phyloP scores from a whole-genome alignment of 2,329 filamentous ascomycete genomes.

The Aspergillus costaricaensis region DNA sequence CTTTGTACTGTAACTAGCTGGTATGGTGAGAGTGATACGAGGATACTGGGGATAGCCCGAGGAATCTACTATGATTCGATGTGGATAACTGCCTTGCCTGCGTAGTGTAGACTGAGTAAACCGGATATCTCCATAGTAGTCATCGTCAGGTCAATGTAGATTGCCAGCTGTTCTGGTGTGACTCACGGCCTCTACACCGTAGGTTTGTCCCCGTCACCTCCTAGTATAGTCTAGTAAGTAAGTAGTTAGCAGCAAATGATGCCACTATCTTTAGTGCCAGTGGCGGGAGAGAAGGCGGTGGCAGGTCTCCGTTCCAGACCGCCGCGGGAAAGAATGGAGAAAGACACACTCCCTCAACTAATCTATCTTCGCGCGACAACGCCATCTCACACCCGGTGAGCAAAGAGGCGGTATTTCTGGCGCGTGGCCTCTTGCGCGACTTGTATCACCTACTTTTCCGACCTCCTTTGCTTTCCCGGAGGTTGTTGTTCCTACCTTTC shows the following conservation, averaged over 20 bases:
- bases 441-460: neutral
- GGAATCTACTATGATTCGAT: conserved; percentile 19
- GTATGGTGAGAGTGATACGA: conserved; percentile 2
- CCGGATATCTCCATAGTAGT: no score
- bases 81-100: neutral
- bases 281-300: neutral
- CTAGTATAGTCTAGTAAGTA: neutral
- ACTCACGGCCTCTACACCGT: neutral
- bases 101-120: no score
- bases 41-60: conserved; percentile 6
- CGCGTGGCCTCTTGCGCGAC: neutral
- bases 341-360: neutral
- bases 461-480: neutral
- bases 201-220: neutral
- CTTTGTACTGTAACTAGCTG: conserved; percentile 33
- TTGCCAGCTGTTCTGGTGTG: neutral
- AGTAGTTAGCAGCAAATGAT: no score
- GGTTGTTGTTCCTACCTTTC: neutral
- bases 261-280: neutral
- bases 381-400: neutral
- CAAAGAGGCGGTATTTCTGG: conserved; percentile 1
- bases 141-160: neutral
- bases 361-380: neutral
- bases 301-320: neutral
- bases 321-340: neutral